These are phyloP conservation scores for Neurospora sp. DNA, from an alignment of 2,329 filamentous ascomycete species.

Conservation along the genomic window DNA sequence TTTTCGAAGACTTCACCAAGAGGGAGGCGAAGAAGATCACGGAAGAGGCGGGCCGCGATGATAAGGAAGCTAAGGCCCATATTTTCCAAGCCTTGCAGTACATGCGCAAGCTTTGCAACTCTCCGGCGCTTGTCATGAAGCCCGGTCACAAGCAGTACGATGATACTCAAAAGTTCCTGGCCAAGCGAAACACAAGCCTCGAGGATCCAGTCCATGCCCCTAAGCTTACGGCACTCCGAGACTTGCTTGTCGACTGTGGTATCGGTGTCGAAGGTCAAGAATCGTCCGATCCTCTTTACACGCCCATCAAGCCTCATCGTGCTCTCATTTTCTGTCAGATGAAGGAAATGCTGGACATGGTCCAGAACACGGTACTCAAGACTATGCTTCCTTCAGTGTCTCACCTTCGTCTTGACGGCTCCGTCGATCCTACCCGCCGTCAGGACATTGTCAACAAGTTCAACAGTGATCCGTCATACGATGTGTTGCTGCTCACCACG, in stretches of 20 bases:
- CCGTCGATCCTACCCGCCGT: conserved; percentile 83
- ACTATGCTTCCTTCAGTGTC: conserved; percentile 87
- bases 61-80: conserved; percentile 92
- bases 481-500: conserved; percentile 86
- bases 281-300: conserved; percentile 49
- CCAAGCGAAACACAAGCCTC: conserved; percentile 68
- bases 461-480: conserved; percentile 94
- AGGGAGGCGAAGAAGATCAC: conserved; percentile 84
- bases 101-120: conserved; percentile 99
- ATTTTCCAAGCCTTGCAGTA: conserved; percentile 99
- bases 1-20: conserved; percentile 94
- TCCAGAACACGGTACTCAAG: conserved; percentile 85
- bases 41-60: conserved; percentile 71
- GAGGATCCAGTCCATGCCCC: conserved; percentile 84
- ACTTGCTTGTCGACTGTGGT: conserved; percentile 95
- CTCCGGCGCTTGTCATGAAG: conserved; percentile 91
- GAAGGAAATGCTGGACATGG: conserved; percentile 99
- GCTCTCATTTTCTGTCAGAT: conserved; percentile 98
- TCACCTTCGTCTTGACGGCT: conserved; percentile 86
- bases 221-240: conserved; percentile 81
- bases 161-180: conserved; percentile 71
- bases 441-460: conserved; percentile 99
- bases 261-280: conserved; percentile 71
- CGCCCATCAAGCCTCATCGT: conserved; percentile 90
- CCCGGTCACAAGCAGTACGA: conserved; percentile 86